Conservation (phyloP, 176 grass and related monocot species). For the Cenchrus purpureus region DNA sequence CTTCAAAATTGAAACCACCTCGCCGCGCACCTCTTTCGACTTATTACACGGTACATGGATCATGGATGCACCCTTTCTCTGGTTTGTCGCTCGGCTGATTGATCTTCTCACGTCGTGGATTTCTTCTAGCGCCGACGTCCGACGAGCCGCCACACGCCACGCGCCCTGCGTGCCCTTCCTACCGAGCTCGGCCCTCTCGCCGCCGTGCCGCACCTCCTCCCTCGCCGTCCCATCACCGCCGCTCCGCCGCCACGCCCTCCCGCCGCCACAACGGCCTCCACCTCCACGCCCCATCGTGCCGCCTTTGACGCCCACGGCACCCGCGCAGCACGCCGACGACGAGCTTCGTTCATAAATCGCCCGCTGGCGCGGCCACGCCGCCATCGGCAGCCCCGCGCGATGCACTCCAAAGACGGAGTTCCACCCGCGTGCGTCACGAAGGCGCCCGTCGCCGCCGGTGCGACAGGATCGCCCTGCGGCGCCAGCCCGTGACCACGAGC, state of each 20-base stretch:
- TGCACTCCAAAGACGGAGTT: constrained; percentile 51
- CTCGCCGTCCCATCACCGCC: constrained; percentile 43
- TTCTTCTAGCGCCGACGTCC: neutral
- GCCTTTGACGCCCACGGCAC: constrained; percentile 28
- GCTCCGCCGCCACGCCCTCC: constrained; percentile 36
- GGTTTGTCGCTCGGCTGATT: no score
- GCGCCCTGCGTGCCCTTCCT: constrained; percentile 38
- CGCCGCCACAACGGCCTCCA: constrained; percentile 3
- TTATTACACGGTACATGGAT: no score
- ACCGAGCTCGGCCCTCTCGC: constrained; percentile 29
- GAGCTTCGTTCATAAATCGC: constrained; percentile 47
- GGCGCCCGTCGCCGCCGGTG: neutral
- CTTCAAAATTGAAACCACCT: no score
- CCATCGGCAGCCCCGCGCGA: constrained; percentile 39
- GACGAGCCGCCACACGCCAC: constrained; percentile 51
- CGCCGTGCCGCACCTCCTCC: constrained; percentile 29
- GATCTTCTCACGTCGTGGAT: no score
- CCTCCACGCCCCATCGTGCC: constrained; percentile 19
- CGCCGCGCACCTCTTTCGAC: no score
- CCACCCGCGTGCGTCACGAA: constrained; percentile 64
- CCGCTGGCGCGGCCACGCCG: constrained; percentile 50
- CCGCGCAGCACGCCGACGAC: constrained; percentile 22
- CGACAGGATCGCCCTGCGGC: no score
- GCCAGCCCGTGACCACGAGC: constrained; percentile 37
- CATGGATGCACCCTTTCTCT: no score